phyloP scores from a whole-genome alignment of 2,329 filamentous ascomycete genomes.

The Penicillium olsonii region DNA sequence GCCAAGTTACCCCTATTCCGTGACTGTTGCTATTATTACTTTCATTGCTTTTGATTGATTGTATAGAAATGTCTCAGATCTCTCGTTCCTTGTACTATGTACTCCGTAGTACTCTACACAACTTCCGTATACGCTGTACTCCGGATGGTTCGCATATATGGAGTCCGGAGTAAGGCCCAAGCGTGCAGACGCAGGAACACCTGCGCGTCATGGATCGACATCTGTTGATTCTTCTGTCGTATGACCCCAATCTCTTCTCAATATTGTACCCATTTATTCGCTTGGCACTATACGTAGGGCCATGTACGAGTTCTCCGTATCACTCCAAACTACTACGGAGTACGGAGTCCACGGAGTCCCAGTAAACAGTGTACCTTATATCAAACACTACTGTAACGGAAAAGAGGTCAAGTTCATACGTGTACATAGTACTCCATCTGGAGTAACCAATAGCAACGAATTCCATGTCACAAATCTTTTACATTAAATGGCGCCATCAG shows the following conservation, averaged over 20 bases:
- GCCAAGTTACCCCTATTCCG: conserved; percentile 4
- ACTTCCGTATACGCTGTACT: neutral
- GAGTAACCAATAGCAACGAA: too few relatives aligned
- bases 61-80: neutral
- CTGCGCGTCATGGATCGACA: conserved; percentile 7
- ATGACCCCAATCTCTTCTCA: neutral
- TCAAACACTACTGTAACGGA: too few relatives aligned
- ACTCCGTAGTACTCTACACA: too few relatives aligned
- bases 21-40: neutral
- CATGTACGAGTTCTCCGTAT: neutral
- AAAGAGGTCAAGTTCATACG: too few relatives aligned
- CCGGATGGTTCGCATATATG: too few relatives aligned
- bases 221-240: neutral
- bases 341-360: too few relatives aligned
- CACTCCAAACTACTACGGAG: neutral
- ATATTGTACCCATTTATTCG: neutral
- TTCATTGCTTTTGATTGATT: neutral
- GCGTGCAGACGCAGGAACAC: conserved; percentile 1
- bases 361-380: too few relatives aligned
- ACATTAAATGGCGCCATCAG: neutral
- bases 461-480: too few relatives aligned
- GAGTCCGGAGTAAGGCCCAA: too few relatives aligned
- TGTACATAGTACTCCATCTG: too few relatives aligned
- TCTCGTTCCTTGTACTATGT: neutral
- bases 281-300: neutral